Conservation (phyloP, 2,329 filamentous ascomycete species). For the Talaromyces pinophilus region DNA sequence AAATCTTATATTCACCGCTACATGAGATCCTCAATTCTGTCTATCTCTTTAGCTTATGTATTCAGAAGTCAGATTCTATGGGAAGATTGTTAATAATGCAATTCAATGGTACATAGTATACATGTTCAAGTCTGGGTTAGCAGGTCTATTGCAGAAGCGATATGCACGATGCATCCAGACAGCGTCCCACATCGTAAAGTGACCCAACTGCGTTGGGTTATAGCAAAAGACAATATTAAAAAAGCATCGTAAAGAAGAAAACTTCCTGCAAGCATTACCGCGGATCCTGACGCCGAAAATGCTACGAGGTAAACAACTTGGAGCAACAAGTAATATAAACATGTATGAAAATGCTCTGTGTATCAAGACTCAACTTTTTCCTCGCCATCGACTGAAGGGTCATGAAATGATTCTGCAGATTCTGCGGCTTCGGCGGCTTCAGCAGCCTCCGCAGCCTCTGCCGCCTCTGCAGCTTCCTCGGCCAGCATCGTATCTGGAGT, state of each 20-base stretch:
- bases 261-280: slow-evolving; percentile 12
- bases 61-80: not conserved
- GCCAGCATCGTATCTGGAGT: slow-evolving; percentile 38
- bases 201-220: not conserved
- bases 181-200: not conserved
- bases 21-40: not conserved
- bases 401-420: slow-evolving; percentile 18
- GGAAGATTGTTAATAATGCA: not conserved
- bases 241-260: not conserved
- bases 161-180: not conserved
- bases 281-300: slow-evolving; percentile 22
- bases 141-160: not conserved
- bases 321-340: slow-evolving; percentile 15
- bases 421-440: slow-evolving; percentile 16
- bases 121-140: not conserved
- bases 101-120: slow-evolving; percentile 11
- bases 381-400: slow-evolving; percentile 28
- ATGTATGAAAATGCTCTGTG: slow-evolving; percentile 7
- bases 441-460: slow-evolving; percentile 12
- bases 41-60: not conserved
- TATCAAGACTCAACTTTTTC: slow-evolving; percentile 39
- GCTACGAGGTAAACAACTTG: slow-evolving; percentile 17
- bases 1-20: not conserved
- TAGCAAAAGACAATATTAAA: not conserved
- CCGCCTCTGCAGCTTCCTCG: slow-evolving; percentile 33